These are phyloP conservation scores for Stentor coeruleus DNA, from an alignment of 73 alveolate genomes.

Conservation along the genomic window DNA sequence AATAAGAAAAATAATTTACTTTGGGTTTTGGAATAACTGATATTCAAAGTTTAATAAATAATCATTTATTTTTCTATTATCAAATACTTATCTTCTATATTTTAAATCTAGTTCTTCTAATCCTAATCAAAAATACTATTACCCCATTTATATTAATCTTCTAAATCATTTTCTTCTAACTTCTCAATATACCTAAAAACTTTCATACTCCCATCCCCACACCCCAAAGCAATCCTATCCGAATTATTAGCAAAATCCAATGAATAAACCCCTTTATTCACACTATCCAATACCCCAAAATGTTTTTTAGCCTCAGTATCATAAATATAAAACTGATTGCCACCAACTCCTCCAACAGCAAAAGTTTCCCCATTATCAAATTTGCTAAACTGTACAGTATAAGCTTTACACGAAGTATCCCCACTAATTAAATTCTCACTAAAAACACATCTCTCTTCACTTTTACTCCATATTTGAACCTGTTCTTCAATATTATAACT, in stretches of 20 bases:
- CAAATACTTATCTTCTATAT: no score
- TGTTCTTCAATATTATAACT: slow-evolving; percentile 62
- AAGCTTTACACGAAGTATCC: slow-evolving; percentile 44
- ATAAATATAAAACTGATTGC: background rate
- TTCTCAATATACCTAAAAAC: background rate
- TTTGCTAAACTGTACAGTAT: slow-evolving; percentile 44
- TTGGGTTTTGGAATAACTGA: no score
- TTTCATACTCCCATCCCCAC: background rate
- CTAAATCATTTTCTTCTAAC: no score
- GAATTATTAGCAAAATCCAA: slow-evolving; percentile 20
- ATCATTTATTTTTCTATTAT: no score
- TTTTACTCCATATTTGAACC: slow-evolving; percentile 54
- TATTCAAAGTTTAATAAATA: no score
- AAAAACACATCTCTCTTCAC: slow-evolving; percentile 54
- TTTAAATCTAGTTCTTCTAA: no score
- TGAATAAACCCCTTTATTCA: background rate
- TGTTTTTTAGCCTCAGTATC: background rate
- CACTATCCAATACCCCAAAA: background rate
- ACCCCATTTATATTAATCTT: no score
- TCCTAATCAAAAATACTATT: no score
- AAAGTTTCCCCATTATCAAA: slow-evolving; percentile 28
- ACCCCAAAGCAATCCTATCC: background rate
- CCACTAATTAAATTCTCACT: background rate
- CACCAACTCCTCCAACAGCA: slow-evolving; percentile 25
- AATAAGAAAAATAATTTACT: no score